Base-by-base conservation (phyloP, 75 land plant species). In the Pseudotsuga menziesii region DNA sequence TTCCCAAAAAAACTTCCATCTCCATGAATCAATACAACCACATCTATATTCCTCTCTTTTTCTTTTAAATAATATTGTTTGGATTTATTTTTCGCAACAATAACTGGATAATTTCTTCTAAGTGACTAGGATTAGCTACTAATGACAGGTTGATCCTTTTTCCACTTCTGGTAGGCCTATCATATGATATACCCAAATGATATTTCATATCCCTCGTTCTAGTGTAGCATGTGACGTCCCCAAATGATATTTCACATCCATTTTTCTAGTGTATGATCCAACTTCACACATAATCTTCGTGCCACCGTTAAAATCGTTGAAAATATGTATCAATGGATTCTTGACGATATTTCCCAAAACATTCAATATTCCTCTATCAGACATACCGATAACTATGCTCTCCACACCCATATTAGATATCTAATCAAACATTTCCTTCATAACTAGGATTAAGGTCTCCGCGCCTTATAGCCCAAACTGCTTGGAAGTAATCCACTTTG, bases 1-100 rank as follows among this genome's bases (percentile, higher is more conserved):
- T 96, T 97, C 9, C 98, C 98, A 25, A 97, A 88, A 82, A 96
- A 96, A 75, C 98, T 96, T 81, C 98, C 98, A 91, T 96, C 98
- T 6, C 98, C 98, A 85, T 96, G 98, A 48, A 96, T 82, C 78
- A 96, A 77, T 54, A 96, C 78, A 56, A 79, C 94, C 94, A 96
- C 73, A 64, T 91, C 87, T 77, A 88, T 91, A 57, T 80, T 85
- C 71, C 98, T 86, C 5, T 96, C 87, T 56, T 67, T 73, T 78
- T 96, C 98, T 73, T 89, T 85, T 4, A 92, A 85, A 73, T 93
- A 96, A 75, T 88, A 96, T 76, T 96, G 98, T 77, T 96, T 96
- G 15, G 97, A 97, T 55, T 97, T 84, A 32, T 94, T 90, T 82
- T 96, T 96, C 15, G 97, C 98, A 73, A 96, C 75, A 41, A 96